Base-by-base conservation (phyloP, 2,329 filamentous ascomycete genomes). In the Botrytis cinerea region DNA sequence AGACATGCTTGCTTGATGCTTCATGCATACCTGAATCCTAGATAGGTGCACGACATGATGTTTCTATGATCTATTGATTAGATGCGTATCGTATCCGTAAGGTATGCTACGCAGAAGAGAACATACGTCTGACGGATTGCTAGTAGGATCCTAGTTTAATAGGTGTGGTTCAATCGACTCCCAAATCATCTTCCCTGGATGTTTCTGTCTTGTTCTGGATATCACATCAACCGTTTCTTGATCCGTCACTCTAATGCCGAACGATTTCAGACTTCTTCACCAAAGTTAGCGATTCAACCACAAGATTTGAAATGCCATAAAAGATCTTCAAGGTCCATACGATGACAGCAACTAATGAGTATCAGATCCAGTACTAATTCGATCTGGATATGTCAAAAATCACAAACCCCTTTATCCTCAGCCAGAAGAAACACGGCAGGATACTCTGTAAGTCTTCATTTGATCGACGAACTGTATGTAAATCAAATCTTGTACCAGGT, bases 31-130 rank as follows among this genome's bases (percentile, higher is more conserved):
- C 38, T 40, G 14, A 9, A 54, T 57, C 12, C 38, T n/a, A 40
- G 40, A 32, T 64, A n/a, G 60, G n/a, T 64, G 35, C 70, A 72
- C 48, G 35, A 45, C 61, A 67, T 38, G 46, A 67, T 67, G n/a
- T 20, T 67, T 72, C 64, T 62, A n/a, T 25, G 45, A 46, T 57
- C 59, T 72, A 72, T 72, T 72, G 70, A 67, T 54, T 72, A 25
- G 57, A 14, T 71, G 69, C 69, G 25, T 71, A 40, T 51, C 20
- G 22, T 35, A 14, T 28, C n/a, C 7, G 16, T 14, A 9, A 28
- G 4, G 32, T 28, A 18, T 28, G 48, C 6, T 46, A 10, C 5
- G 40, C 20, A 10, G 22, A 64, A 32, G 25, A 40, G 22, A 22
- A n/a, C 16, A 32, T 46, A 18, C 38, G 38, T 38, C 38, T 38